phyloP scores from a whole-genome alignment of 164 flowering plant genomes.

The Aristolochia contorta region DNA sequence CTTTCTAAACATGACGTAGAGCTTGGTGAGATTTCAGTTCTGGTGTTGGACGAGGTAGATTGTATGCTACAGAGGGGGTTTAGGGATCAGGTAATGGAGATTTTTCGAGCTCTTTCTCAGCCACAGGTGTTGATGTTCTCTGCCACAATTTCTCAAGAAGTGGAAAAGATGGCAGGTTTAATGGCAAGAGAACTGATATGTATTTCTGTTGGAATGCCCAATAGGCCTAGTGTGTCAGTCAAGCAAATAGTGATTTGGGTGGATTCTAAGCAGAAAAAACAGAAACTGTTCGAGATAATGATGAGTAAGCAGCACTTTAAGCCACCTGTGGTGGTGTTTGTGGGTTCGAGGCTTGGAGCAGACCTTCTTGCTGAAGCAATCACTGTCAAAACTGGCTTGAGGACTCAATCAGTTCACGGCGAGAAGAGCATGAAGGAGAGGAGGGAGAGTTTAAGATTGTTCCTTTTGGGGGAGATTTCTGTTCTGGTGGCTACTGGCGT shows the following conservation, averaged over 20 bases:
- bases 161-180: slow-evolving; percentile 55
- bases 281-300: slow-evolving; percentile 78
- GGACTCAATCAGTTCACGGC: slow-evolving; percentile 73
- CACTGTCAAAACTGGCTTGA: slow-evolving; percentile 46
- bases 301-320: slow-evolving; percentile 69
- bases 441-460: slow-evolving; percentile 55
- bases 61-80: slow-evolving; percentile 89
- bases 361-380: slow-evolving; percentile 85
- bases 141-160: slow-evolving; percentile 63
- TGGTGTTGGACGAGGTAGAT: slow-evolving; percentile 90
- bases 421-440: slow-evolving; percentile 91
- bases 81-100: slow-evolving; percentile 82
- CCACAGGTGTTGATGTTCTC: slow-evolving; percentile 86
- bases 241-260: slow-evolving; percentile 89
- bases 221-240: slow-evolving; percentile 49
- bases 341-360: slow-evolving; percentile 77
- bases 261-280: slow-evolving; percentile 75
- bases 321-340: slow-evolving; percentile 87
- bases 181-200: slow-evolving; percentile 38
- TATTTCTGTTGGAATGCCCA: slow-evolving; percentile 55
- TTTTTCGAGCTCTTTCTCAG: slow-evolving; percentile 54
- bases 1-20: slow-evolving; percentile 67
- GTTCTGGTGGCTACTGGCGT: slow-evolving; percentile 82
- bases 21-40: slow-evolving; percentile 43
- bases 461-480: slow-evolving; percentile 65